Evolutionary conservation across 352 stramenopile genomes (phyloP), one percentile per base, ranked within the genome.

Genomic region (Phytophthora boehmeriae): DNA sequence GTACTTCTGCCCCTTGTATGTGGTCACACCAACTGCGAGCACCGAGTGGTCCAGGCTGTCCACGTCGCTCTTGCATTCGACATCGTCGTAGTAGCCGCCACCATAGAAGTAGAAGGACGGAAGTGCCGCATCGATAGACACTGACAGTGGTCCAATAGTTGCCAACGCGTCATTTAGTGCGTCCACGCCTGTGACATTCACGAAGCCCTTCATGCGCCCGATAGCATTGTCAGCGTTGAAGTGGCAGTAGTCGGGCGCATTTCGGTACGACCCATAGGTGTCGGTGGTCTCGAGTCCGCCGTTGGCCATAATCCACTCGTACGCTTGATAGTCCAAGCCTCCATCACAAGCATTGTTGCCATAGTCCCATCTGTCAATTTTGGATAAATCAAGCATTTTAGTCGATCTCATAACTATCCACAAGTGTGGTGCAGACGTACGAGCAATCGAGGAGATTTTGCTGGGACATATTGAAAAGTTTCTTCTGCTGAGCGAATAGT

Each of bases 11-110:
- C 83, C 93, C 10, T 93, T 79, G 62, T 95, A 69, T 17, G 76
- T 92, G 17, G 89, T 96, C 55, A 96, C 91, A 32, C 94, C 94
- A 1, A 98, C 92, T 3, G 93, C 84, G 14, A 98, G 72, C 30
- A 98, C 92, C 20, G 92, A 96, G 71, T 98, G 94, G 59, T 98
- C 90, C 13, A 98, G 75, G 45, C 89, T 93, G 61, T 97, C 90
- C n/a, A 92, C 45, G 45, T 92, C 90, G 57, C 78, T 96, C 59
- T 93, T 97, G 74, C 96, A 99, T 22, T 76, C 71, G 0, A 75
- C 60, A 43, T 97, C 86, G 56, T 96, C 81, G 60, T 95, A 97
- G 41, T 81, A 95, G 20, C 90, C 90, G 35, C 86, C 87, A 13
- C 68, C 70, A 53, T 97, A 97, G 52, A 97, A 97, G 70, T 96